Evolutionary conservation across 768 basidiomycete species (phyloP).

Genomic region (Leucosporidium creatinivorum): DNA sequence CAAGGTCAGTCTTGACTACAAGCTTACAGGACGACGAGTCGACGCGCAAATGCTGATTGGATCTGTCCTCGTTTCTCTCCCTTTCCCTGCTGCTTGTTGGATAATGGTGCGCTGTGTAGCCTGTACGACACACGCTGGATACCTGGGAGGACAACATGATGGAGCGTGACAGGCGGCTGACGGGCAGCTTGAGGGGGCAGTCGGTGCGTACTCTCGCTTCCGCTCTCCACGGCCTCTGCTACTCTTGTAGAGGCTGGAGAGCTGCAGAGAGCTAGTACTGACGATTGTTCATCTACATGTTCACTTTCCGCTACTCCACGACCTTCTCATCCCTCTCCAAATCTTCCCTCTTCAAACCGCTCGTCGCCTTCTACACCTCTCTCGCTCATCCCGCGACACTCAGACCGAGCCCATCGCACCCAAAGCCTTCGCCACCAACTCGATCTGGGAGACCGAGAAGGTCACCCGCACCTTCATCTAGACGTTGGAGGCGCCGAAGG

Average conservation of each 20-base stretch:
- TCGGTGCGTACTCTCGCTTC: constrained; percentile 52
- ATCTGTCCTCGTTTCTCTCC: background rate
- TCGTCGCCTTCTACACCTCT: constrained; percentile 3
- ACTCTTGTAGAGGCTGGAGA: too few relatives aligned
- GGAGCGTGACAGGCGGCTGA: constrained; percentile 77
- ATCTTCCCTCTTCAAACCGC: too few relatives aligned
- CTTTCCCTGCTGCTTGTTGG: background rate
- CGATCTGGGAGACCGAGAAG: constrained; percentile 64
- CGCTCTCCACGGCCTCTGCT: too few relatives aligned
- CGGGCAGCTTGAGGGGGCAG: constrained; percentile 79
- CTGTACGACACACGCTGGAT: constrained; percentile 75
- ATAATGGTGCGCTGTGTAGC: constrained; percentile 46
- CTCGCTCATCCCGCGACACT: background rate
- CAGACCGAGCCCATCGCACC: constrained; percentile 66
- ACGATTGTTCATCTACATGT: background rate
- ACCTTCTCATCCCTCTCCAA: background rate
- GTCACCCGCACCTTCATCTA: constrained; percentile 34
- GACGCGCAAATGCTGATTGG: background rate
- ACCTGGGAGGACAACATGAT: constrained; percentile 96
- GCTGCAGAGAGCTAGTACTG: too few relatives aligned
- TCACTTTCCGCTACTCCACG: too few relatives aligned
- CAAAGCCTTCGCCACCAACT: constrained; percentile 62
- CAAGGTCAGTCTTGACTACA: constrained; percentile 56
- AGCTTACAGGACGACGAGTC: background rate
- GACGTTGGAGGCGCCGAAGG: too few relatives aligned